phyloP scores from a whole-genome alignment of 352 stramenopile genomes.

The Aphanomyces astaci region DNA sequence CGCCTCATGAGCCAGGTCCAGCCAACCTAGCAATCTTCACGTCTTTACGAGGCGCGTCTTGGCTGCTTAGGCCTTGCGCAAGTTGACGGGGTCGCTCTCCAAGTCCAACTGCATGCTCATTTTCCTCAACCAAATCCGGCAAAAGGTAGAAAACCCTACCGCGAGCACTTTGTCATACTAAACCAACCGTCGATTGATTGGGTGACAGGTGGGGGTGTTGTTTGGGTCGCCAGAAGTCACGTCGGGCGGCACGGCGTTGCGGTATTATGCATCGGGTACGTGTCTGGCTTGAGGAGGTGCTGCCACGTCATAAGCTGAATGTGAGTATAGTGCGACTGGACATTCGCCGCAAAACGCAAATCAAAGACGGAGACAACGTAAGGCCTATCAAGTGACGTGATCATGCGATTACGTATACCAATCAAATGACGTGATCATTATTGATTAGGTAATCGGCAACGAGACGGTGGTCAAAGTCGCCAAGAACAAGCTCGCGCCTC shows the following conservation, averaged over 20 bases:
- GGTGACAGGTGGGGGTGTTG: constrained; percentile 81
- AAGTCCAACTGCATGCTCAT: constrained; percentile 96
- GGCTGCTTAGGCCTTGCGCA: constrained; percentile 82
- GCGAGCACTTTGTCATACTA: too few relatives aligned
- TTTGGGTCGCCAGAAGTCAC: constrained; percentile 98
- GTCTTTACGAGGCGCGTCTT: too few relatives aligned
- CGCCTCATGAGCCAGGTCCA: constrained; percentile 90
- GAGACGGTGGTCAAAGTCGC: constrained; percentile 97
- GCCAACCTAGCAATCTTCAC: too few relatives aligned
- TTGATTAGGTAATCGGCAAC: constrained; percentile 86
- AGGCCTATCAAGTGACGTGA: too few relatives aligned
- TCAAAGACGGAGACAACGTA: constrained; percentile 84
- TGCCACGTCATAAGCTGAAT: too few relatives aligned
- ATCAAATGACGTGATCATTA: constrained; percentile 41
- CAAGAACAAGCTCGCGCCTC: constrained; percentile 98
- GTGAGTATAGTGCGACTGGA: constrained; percentile 91
- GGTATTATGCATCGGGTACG: constrained; percentile 65
- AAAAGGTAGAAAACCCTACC: constrained; percentile 64
- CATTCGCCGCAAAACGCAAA: constrained; percentile 89
- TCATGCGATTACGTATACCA: too few relatives aligned
- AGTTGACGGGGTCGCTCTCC: constrained; percentile 93
- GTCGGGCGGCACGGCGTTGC: constrained; percentile 79
- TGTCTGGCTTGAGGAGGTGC: too few relatives aligned
- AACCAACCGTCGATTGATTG: too few relatives aligned
- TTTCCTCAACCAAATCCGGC: constrained; percentile 98